Conservation (phyloP, 2,329 filamentous ascomycete genomes). For the Penicillium sp. region DNA sequence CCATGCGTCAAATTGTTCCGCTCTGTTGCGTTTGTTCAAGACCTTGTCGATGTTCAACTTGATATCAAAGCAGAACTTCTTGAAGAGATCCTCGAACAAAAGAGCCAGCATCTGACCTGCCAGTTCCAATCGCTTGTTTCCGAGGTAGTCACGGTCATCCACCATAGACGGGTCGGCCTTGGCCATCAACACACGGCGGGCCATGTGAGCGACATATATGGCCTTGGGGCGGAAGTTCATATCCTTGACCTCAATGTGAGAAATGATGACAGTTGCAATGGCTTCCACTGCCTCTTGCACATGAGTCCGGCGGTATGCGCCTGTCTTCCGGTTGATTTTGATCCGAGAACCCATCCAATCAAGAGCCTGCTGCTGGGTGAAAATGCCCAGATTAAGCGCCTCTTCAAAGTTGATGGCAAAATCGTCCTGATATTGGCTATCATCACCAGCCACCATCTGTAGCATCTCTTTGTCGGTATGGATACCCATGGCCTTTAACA, state of each 20-base stretch:
- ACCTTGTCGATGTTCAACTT: constrained; percentile 95
- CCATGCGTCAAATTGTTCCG: constrained; percentile 82
- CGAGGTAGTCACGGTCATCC: constrained; percentile 95
- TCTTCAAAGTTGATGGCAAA: constrained; percentile 96
- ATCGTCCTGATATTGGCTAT: constrained; percentile 87
- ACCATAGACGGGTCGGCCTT: constrained; percentile 85
- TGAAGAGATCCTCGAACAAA: constrained; percentile 96
- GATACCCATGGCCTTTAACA: constrained; percentile 89
- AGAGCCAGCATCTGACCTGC: constrained; percentile 92
- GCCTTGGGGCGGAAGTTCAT: constrained; percentile 97
- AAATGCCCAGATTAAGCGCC: constrained; percentile 76
- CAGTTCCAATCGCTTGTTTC: constrained; percentile 93
- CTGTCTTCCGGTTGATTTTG: constrained; percentile 73
- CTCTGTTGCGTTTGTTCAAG: constrained; percentile 87
- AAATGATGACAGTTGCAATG: constrained; percentile 86
- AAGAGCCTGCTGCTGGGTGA: constrained; percentile 91
- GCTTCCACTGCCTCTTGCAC: constrained; percentile 92
- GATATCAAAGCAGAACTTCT: constrained; percentile 84
- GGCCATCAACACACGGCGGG: constrained; percentile 91
- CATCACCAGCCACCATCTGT: constrained; percentile 82
- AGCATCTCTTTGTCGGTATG: constrained; percentile 94
- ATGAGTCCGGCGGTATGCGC: constrained; percentile 69
- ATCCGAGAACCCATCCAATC: constrained; percentile 87
- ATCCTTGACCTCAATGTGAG: constrained; percentile 87
- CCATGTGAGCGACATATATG: constrained; percentile 95